Conservation (phyloP, 352 stramenopile genomes). For the Phytophthora ohioensis region DNA sequence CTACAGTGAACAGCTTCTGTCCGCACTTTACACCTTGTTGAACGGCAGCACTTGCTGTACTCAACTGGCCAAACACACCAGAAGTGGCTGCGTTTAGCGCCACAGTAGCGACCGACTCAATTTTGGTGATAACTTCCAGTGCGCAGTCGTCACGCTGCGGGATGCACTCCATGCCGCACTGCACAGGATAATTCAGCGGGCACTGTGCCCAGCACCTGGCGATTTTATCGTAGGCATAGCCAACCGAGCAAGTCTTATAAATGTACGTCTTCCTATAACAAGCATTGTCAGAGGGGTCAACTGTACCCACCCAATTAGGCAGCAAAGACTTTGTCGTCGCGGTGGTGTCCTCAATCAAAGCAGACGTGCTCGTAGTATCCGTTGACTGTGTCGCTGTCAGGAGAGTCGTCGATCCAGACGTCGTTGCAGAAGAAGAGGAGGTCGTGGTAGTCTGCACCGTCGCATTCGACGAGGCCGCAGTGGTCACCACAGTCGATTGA, state of each 20-base stretch:
- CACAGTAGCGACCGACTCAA: constrained; percentile 54
- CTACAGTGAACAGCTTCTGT: constrained; percentile 50
- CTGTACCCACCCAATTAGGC: constrained; percentile 39
- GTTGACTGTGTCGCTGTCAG: constrained; percentile 1
- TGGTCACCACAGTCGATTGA: not conserved
- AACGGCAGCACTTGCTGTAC: constrained; percentile 46
- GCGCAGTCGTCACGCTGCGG: constrained; percentile 70
- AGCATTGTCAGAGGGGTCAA: constrained; percentile 38
- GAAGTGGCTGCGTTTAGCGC: constrained; percentile 59
- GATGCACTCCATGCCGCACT: constrained; percentile 79
- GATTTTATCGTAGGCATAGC: constrained; percentile 65
- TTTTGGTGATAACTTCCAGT: constrained; percentile 53
- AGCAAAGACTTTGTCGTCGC: constrained; percentile 26
- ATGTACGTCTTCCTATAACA: constrained; percentile 66
- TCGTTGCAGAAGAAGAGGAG: not conserved
- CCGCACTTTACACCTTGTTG: constrained; percentile 62
- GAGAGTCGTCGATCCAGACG: not conserved
- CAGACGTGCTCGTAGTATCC: not conserved
- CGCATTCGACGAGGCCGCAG: not conserved
- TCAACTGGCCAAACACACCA: constrained; percentile 63
- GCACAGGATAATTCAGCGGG: constrained; percentile 72
- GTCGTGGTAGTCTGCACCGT: not conserved
- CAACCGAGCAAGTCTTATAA: constrained; percentile 41
- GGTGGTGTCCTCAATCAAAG: constrained; percentile 13
- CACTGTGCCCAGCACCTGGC: constrained; percentile 78